Evolutionary conservation across 805 yeast genomes (phyloP).

Genomic region (Metschnikowia chrysomelidarum): DNA sequence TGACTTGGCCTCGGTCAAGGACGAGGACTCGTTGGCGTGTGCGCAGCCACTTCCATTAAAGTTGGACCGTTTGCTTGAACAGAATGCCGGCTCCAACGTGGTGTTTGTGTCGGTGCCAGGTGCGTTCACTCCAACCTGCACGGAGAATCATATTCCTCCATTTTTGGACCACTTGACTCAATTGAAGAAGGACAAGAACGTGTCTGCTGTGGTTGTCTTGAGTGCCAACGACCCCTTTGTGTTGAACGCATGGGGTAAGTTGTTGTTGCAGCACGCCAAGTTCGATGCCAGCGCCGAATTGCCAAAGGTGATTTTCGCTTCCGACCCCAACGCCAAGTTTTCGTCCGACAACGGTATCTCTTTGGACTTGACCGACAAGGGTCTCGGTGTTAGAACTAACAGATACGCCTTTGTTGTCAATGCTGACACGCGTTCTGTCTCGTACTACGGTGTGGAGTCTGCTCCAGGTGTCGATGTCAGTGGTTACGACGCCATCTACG

Average conservation of each 20-base stretch:
- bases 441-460: constrained; percentile 35
- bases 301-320: constrained; percentile 37
- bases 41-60: constrained; percentile 33
- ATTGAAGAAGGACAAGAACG: constrained; percentile 28
- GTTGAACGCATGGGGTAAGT: constrained; percentile 44
- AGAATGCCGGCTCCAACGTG: constrained; percentile 25
- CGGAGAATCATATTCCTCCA: constrained; percentile 44
- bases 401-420: constrained; percentile 40
- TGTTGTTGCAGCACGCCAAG: constrained; percentile 29
- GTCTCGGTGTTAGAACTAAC: constrained; percentile 39
- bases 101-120: constrained; percentile 43
- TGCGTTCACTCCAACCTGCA: constrained; percentile 45
- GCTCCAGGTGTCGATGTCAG: constrained; percentile 33
- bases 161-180: constrained; percentile 29
- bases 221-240: constrained; percentile 46
- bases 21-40: constrained; percentile 32
- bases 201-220: constrained; percentile 34
- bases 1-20: constrained; percentile 24
- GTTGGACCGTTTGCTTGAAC: constrained; percentile 31
- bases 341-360: constrained; percentile 29
- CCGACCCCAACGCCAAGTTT: constrained; percentile 39
- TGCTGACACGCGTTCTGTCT: constrained; percentile 42
- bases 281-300: constrained; percentile 11
- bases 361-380: constrained; percentile 34
- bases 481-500: constrained; percentile 37